Percentiles rank a stretch among this genome's conserved stretches.
Conservation (phyloP, 371 early-diverging fungal species). For the Actinomucor elegans region DNA sequence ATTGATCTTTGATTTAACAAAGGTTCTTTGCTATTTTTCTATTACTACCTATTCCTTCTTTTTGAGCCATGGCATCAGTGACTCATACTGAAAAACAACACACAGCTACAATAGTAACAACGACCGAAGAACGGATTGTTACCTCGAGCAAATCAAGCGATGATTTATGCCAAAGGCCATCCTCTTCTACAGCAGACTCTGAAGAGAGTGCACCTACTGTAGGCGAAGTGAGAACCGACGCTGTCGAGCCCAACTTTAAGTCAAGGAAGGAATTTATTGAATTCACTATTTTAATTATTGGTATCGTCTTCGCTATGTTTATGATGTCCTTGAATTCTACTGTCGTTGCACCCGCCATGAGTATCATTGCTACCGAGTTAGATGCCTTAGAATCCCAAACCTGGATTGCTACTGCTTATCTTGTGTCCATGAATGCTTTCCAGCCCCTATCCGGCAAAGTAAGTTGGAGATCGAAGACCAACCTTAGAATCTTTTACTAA, state of each 20-base stretch:
- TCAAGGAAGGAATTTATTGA: constrained; percentile 4
- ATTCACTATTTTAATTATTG: constrained; percentile 18
- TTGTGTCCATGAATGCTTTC: constrained; percentile 57
- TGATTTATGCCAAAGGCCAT: constrained; percentile 9
- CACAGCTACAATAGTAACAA: not conserved
- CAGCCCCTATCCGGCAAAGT: constrained; percentile 62
- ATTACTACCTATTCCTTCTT: not conserved
- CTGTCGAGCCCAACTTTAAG: not conserved
- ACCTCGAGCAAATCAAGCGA: not conserved
- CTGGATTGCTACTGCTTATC: constrained; percentile 43
- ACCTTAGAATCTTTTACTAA: not conserved
- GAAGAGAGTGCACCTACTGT: not conserved
- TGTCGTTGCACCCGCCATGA: constrained; percentile 69
- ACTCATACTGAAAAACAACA: not conserved
- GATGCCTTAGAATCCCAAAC: constrained; percentile 36
- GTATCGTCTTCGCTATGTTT: constrained; percentile 57
- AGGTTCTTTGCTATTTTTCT: not conserved
- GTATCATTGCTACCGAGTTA: constrained; percentile 61
- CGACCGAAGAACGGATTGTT: not conserved
- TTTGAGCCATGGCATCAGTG: not conserved
- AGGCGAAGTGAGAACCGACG: not conserved
- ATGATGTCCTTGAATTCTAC: constrained; percentile 78
- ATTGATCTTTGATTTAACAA: not conserved
- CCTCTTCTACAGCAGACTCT: not conserved
- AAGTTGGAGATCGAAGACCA: not conserved